These are phyloP conservation scores for Durio zibethinus DNA, from an alignment of 345 rosid species.

Conservation along the genomic window DNA sequence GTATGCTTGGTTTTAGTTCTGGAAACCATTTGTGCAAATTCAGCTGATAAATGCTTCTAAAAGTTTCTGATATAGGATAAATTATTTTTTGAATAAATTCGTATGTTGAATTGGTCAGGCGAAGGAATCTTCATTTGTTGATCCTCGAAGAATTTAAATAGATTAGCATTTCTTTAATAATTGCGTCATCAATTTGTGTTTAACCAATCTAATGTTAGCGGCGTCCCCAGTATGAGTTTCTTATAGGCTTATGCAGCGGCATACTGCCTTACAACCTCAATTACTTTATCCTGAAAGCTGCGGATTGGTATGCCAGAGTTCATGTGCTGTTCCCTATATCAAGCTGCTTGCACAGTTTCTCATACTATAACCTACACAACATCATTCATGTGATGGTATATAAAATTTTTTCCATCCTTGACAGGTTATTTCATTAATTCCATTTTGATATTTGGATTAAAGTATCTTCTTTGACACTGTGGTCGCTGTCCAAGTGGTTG, in stretches of 20 bases:
- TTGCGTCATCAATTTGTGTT: constrained; percentile 9
- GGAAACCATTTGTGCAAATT: neutral
- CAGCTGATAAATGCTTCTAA: neutral
- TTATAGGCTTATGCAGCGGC: constrained; percentile 31
- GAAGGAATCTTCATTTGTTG: neutral
- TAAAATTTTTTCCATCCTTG: constrained; percentile 9
- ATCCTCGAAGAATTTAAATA: neutral
- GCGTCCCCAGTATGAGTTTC: constrained; percentile 20
- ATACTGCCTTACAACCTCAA: constrained; percentile 16
- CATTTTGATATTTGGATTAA: neutral
- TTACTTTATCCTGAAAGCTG: constrained; percentile 24
- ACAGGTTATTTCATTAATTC: constrained; percentile 13
- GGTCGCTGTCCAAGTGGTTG: neutral
- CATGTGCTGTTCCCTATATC: constrained; percentile 21
- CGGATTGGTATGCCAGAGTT: constrained; percentile 30
- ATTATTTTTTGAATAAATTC: neutral
- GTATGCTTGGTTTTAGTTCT: neutral
- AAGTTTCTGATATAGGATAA: neutral
- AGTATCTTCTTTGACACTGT: neutral
- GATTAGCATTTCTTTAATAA: neutral
- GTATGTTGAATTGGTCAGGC: neutral
- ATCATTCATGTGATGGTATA: constrained; percentile 27
- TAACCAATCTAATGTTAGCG: constrained; percentile 7
- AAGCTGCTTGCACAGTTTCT: constrained; percentile 24
- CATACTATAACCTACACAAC: constrained; percentile 25